Percentiles rank a stretch among this genome's conserved stretches.
These are phyloP conservation scores for Aspergillus kassunensis DNA, from an alignment of 495 filamentous ascomycete genomes.

Conservation along the genomic window DNA sequence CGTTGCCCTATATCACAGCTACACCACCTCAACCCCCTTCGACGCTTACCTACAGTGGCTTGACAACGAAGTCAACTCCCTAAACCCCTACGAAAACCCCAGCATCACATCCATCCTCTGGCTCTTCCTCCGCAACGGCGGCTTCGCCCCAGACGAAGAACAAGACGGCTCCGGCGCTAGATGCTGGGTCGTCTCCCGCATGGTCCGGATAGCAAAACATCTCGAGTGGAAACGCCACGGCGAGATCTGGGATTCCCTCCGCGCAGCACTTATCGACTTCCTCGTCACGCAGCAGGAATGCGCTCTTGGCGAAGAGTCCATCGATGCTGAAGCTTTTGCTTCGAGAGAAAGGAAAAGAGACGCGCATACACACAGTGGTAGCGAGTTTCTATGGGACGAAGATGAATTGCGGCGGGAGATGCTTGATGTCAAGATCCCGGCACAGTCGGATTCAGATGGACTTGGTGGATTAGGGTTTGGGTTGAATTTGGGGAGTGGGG, in stretches of 20 bases:
- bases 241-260: constrained; percentile 26
- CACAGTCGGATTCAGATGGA: constrained; percentile 5
- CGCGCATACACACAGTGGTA: not conserved
- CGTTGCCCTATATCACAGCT: constrained; percentile 24
- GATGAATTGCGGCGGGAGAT: constrained; percentile 24
- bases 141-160: constrained; percentile 14
- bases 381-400: constrained; percentile 24
- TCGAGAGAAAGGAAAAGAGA: constrained; percentile 17
- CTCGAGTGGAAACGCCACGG: constrained; percentile 28
- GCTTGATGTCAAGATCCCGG: constrained; percentile 10
- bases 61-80: constrained; percentile 14
- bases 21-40: constrained; percentile 18
- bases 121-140: constrained; percentile 27
- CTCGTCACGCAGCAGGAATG: constrained; percentile 27
- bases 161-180: constrained; percentile 17
- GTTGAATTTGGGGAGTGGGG: not conserved
- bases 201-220: constrained; percentile 26
- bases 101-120: constrained; percentile 26
- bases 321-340: constrained; percentile 18
- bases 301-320: constrained; percentile 18
- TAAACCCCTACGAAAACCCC: constrained; percentile 21
- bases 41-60: constrained; percentile 25
- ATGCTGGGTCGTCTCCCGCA: constrained; percentile 29
- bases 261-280: constrained; percentile 21
- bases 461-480: not conserved